A percentile compares a stretch with the other conserved stretches of the same genome.
These are phyloP conservation scores for Suillus lakei DNA, from an alignment of 768 basidiomycete genomes.

Conservation along the genomic window DNA sequence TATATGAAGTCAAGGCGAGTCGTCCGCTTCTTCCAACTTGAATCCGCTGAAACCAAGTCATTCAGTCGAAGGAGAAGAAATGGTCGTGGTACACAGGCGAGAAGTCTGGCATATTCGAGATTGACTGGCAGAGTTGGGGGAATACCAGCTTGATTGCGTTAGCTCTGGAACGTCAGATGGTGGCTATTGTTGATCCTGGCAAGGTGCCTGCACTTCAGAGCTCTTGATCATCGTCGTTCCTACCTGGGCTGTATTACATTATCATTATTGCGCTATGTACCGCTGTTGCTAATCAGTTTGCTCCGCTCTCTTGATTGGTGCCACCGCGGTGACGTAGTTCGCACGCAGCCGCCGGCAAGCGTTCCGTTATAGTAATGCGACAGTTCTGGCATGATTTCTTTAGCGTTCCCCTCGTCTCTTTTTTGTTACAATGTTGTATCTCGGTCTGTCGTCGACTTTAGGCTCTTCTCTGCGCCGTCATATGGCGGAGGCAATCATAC, in stretches of 20 bases:
- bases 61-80: constrained; percentile 47
- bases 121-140: constrained; percentile 69
- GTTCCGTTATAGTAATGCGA: neutral
- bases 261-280: constrained; percentile 10
- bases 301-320: neutral
- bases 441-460: constrained; percentile 15
- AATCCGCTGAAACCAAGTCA: constrained; percentile 22
- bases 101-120: constrained; percentile 73
- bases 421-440: constrained; percentile 22
- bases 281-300: neutral
- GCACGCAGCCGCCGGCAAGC: neutral
- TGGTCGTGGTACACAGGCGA: constrained; percentile 73
- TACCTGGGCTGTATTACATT: constrained; percentile 6
- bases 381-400: neutral
- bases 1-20: constrained; percentile 72
- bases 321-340: neutral
- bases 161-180: constrained; percentile 67
- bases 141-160: constrained; percentile 66
- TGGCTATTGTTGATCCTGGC: constrained; percentile 68
- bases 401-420: neutral
- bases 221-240: neutral
- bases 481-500: constrained; percentile 25
- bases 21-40: neutral
- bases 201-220: constrained; percentile 43
- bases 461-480: constrained; percentile 24